Base-by-base conservation (phyloP, 2,329 filamentous ascomycete species). In the Fusarium sp. region DNA sequence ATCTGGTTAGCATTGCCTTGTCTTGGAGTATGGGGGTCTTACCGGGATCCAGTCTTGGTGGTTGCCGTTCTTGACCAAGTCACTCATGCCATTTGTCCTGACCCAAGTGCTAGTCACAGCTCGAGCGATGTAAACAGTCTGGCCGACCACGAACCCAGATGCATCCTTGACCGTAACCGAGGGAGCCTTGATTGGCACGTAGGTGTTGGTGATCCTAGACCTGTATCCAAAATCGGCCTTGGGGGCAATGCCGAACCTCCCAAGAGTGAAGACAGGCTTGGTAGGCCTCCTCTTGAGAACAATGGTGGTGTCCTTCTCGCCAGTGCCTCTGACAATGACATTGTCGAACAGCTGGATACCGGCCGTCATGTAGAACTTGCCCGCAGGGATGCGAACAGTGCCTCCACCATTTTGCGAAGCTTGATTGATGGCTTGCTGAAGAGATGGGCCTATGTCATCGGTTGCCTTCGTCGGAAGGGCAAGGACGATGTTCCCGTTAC, bases 21-120 rank as follows among this genome's bases (percentile, higher is more conserved):
- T 5, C n/a, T 14, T 32, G 11, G 2, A 2, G 25, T 5, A 15
- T 4, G 22, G 33, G 17, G 22, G 30, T 11, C 70, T 25, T 17
- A 72, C 70, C 33, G 22, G 2, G 14, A 72, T 47, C 68, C 70
- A 72, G 6, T 65, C 65, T 54, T 66, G 63, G 11, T 40, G 32
- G 3, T 35, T 27, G 0, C 68, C 65, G 25, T 66, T 47, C 9
- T 63, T 61, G 9, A 60, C 30, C 38, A 72, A 54, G 50, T 66
- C 32, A 11, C 50, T 38, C 70, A 72, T 72, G 10, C 68, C 70
- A 37, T 69, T 72, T 6, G 40, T 12, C 14, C 59, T 45, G 15
- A 71, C 62, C 70, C 70, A 72, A 9, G 32, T 33, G 0, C 56
- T 62, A 1, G 65, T 71, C 15, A 56, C 68, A 5, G 58, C 40